phyloP scores from a whole-genome alignment of 1,139 yeast species.

The Citeromyces siamensis region DNA sequence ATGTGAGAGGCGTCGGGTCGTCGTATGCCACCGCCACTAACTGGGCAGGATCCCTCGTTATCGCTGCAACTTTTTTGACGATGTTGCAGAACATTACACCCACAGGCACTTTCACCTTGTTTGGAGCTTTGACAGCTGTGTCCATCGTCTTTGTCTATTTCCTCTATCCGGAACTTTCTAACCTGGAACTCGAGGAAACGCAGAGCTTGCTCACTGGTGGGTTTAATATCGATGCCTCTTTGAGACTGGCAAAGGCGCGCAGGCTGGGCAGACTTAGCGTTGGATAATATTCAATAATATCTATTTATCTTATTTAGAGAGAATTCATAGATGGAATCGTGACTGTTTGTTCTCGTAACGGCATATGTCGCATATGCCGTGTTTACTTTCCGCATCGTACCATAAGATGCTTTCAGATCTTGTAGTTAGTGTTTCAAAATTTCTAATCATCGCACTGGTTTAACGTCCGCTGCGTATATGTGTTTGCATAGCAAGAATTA shows the following conservation, averaged over 20 bases:
- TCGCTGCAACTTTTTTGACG: constrained; percentile 84
- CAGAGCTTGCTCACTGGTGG: constrained; percentile 72
- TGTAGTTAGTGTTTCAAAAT: no score
- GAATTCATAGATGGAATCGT: no score
- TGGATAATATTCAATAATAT: no score
- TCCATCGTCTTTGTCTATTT: constrained; percentile 66
- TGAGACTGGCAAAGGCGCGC: constrained; percentile 36
- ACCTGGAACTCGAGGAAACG: constrained; percentile 84
- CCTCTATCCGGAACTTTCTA: constrained; percentile 87
- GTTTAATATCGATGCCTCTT: constrained; percentile 68
- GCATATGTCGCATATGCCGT: no score
- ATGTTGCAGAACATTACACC: constrained; percentile 92
- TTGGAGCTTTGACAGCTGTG: constrained; percentile 67
- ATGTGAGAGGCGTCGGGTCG: constrained; percentile 85
- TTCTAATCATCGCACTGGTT: no score
- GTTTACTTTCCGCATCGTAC: no score
- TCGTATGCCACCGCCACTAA: constrained; percentile 89
- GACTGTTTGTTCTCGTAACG: no score
- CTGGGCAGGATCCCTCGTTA: constrained; percentile 91
- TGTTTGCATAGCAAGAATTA: no score
- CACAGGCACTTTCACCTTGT: constrained; percentile 84
- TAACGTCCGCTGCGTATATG: no score
- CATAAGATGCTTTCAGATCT: no score
- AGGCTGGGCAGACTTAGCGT: constrained; percentile 1
- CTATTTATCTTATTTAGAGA: no score